Conservation (phyloP, 768 basidiomycete genomes). For the Mycena vulgaris region DNA sequence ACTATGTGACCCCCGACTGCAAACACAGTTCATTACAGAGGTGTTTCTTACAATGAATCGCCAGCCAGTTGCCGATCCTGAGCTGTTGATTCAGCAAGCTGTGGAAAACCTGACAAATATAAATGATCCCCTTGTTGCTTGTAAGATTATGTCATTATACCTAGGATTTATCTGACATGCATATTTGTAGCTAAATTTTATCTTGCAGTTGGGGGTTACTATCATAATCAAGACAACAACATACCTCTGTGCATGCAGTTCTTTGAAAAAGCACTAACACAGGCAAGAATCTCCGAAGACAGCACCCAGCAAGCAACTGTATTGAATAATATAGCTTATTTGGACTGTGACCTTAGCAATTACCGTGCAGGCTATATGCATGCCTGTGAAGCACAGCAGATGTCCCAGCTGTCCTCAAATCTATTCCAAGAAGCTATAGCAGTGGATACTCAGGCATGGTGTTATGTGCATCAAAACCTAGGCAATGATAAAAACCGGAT, state of each 20-base stretch:
- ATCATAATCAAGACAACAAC: not conserved
- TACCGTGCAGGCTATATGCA: not conserved
- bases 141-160: not conserved
- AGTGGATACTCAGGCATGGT: not conserved
- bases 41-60: not conserved
- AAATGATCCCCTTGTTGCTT: not conserved
- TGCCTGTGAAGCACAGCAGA: not conserved
- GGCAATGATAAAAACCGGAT: not conserved
- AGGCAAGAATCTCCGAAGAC: not conserved
- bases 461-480: not conserved
- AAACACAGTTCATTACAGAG: not conserved
- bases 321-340: not conserved
- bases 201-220: not conserved
- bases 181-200: not conserved
- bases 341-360: not conserved
- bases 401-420: not conserved
- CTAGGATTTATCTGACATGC: not conserved
- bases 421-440: not conserved
- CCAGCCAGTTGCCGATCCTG: not conserved
- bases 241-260: not conserved
- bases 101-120: not conserved
- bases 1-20: not conserved
- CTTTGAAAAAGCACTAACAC: not conserved
- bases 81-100: not conserved
- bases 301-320: not conserved